Evolutionary conservation across 2,329 filamentous ascomycete species (phyloP), one percentile per base, ranked within the genome.

Genomic region (Canariomyces notabilis): DNA sequence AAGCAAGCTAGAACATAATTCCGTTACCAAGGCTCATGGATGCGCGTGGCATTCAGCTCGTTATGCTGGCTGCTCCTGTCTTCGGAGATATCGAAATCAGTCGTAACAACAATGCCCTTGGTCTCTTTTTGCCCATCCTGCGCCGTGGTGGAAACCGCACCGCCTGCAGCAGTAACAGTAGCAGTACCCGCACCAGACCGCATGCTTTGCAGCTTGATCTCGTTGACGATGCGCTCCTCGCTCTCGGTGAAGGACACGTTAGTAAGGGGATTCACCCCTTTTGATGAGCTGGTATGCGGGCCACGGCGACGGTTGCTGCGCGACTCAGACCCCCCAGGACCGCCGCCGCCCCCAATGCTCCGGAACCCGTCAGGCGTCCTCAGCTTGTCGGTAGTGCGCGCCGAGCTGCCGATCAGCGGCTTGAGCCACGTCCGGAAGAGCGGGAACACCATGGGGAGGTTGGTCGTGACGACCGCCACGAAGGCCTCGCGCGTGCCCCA

Each of bases 381-480:
- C n/a, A n/a, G n/a, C n/a, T n/a, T n/a, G n/a, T n/a, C n/a, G n/a
- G n/a, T n/a, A n/a, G n/a, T n/a, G n/a, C n/a, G n/a, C n/a, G n/a
- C n/a, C n/a, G n/a, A n/a, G n/a, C n/a, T n/a, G n/a, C n/a, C n/a
- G n/a, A n/a, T n/a, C n/a, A n/a, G n/a, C n/a, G n/a, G n/a, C n/a
- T n/a, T n/a, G n/a, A n/a, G n/a, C n/a, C n/a, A n/a, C n/a, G n/a
- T n/a, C n/a, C n/a, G n/a, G 43, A 73, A 44, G 4, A 73, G 59
- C 3, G 69, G 66, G 57, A 67, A 69, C 42, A 70, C 59, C 63
- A 67, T 64, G 9, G 64, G 66, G 15, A 67, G 55, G 48, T 66
- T 66, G 37, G 64, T 65, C 2, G 62, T 66, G 38, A 63, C 46
- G 21, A 68, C 60, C 8, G 65, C 62, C 12, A 66, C 64, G 46